phyloP scores from a whole-genome alignment of 352 stramenopile species.

The Thalassiosira mediterranea region DNA sequence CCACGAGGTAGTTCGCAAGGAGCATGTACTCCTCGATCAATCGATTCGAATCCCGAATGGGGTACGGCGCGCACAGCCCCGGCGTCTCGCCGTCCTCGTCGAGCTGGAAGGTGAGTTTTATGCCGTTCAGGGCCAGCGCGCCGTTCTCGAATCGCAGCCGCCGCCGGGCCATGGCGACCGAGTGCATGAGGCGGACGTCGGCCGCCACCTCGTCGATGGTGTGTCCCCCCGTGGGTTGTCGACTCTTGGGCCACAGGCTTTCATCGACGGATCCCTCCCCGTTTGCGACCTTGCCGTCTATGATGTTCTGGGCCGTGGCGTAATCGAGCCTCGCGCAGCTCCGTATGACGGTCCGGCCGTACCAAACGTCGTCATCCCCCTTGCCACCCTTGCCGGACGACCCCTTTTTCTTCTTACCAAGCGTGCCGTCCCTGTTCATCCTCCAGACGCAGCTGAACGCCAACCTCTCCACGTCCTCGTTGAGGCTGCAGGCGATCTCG shows the following conservation, averaged over 20 bases:
- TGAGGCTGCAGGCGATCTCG: conserved; percentile 95
- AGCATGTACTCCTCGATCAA: conserved; percentile 99
- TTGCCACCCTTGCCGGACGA: conserved; percentile 85
- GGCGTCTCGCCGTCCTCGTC: conserved; percentile 91
- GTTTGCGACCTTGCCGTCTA: conserved; percentile 88
- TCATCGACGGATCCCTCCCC: conserved; percentile 82
- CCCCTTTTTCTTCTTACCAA: conserved; percentile 85
- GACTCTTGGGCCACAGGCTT: conserved; percentile 75
- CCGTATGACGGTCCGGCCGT: conserved; percentile 97
- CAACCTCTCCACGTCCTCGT: conserved; percentile 94
- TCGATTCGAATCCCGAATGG: conserved; percentile 93
- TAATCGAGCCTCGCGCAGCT: conserved; percentile 97
- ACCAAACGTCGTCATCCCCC: conserved; percentile 87
- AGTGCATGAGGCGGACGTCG: conserved; percentile 85
- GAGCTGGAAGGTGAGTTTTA: conserved; percentile 94
- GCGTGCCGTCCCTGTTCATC: conserved; percentile 94
- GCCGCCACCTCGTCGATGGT: conserved; percentile 80
- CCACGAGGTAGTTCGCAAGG: conserved; percentile 97
- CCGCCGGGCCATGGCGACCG: conserved; percentile 86
- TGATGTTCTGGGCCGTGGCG: conserved; percentile 94
- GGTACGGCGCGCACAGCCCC: conserved; percentile 88
- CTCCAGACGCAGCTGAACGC: conserved; percentile 95
- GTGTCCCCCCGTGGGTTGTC: conserved; percentile 73
- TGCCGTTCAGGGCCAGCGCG: conserved; percentile 90
- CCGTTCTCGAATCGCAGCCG: conserved; percentile 90